These are phyloP conservation scores for Epichloe coenophiala DNA, from an alignment of 2,329 filamentous ascomycete genomes.

Conservation along the genomic window DNA sequence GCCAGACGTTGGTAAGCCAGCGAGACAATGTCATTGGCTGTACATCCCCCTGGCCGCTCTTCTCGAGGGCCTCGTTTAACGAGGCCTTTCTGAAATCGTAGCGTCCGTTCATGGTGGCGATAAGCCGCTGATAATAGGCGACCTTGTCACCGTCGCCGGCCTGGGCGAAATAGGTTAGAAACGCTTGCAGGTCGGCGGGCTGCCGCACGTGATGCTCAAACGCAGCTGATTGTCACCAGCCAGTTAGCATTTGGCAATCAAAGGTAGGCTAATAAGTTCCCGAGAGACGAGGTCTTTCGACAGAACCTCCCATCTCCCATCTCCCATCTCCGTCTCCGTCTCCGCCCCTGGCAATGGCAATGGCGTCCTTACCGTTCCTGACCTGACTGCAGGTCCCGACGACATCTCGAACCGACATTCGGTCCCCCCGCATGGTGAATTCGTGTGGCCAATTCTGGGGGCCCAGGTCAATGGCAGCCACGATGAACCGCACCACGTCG, in stretches of 20 bases:
- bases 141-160: slow-evolving; percentile 34
- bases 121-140: slow-evolving; percentile 44
- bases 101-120: slow-evolving; percentile 54
- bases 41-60: slow-evolving; percentile 22
- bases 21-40: slow-evolving; percentile 36
- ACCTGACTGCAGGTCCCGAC: slow-evolving; percentile 34
- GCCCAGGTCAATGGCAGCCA: slow-evolving; percentile 52
- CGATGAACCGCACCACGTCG: slow-evolving; percentile 59
- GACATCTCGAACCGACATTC: slow-evolving; percentile 46
- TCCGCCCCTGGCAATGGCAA: too few species aligned
- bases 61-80: slow-evolving; percentile 38
- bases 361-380: slow-evolving; percentile 28
- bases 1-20: slow-evolving; percentile 31
- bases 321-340: neutral
- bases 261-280: too few species aligned
- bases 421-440: slow-evolving; percentile 54
- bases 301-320: neutral
- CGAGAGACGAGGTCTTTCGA: neutral
- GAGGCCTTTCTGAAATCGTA: slow-evolving; percentile 51
- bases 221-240: slow-evolving; percentile 17
- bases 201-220: slow-evolving; percentile 25
- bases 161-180: slow-evolving; percentile 29
- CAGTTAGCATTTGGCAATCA: slow-evolving; percentile 9
- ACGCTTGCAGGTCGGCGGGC: slow-evolving; percentile 26
- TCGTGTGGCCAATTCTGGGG: slow-evolving; percentile 50